Evolutionary conservation across 352 stramenopile genomes (phyloP).

Genomic region (Phytophthora pluvialis): DNA sequence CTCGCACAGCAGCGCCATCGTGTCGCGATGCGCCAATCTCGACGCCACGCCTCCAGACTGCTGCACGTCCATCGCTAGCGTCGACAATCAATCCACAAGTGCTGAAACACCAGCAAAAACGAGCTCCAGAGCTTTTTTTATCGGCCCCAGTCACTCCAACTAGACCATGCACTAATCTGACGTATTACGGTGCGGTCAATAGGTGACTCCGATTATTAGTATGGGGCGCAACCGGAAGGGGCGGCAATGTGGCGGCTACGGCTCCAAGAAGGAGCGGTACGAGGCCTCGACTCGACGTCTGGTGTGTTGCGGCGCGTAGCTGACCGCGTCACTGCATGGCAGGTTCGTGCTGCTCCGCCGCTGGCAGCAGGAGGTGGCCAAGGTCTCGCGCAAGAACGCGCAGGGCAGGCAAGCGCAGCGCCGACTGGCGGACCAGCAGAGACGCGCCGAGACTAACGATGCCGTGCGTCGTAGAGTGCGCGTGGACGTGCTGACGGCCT

Average conservation of each 20-base stretch:
- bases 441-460: constrained; percentile 46
- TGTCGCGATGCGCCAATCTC: constrained; percentile 21
- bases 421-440: constrained; percentile 46
- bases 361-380: constrained; percentile 69
- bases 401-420: constrained; percentile 58
- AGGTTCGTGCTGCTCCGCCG: constrained; percentile 71
- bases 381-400: constrained; percentile 49
- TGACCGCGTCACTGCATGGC: not conserved
- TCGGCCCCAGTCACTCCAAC: constrained; percentile 6
- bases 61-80: constrained; percentile 10
- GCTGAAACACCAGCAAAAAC: not conserved
- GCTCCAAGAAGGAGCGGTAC: constrained; percentile 77
- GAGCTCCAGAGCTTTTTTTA: constrained; percentile 10
- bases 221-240: constrained; percentile 81
- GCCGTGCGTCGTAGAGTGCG: constrained; percentile 68
- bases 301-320: not conserved
- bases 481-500: constrained; percentile 69
- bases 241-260: constrained; percentile 70
- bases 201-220: not conserved
- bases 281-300: not conserved
- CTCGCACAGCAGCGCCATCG: constrained; percentile 23
- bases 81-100: constrained; percentile 6
- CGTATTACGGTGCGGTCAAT: constrained; percentile 1
- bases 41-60: not conserved
- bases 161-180: constrained; percentile 17